phyloP scores from a whole-genome alignment of 192 early-diverging fungal species.

The Linnemannia hyalina region DNA sequence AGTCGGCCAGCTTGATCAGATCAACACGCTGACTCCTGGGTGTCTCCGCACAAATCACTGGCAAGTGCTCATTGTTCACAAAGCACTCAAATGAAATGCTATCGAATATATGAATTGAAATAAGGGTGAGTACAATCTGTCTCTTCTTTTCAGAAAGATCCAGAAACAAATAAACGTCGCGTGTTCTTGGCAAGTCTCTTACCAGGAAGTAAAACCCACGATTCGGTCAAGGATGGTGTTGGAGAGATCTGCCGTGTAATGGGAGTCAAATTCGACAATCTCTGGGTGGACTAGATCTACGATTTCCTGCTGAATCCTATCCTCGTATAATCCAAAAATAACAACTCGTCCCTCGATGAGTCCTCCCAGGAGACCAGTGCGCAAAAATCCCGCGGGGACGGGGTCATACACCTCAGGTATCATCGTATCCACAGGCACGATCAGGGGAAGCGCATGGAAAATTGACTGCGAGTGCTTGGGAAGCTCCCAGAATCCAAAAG shows the following conservation, averaged over 20 bases:
- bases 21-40: conserved; percentile 58
- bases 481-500: conserved; percentile 83
- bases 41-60: conserved; percentile 79
- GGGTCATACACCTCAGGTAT: conserved; percentile 68
- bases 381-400: conserved; percentile 72
- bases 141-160: not conserved
- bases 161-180: not conserved
- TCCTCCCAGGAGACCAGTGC: conserved; percentile 82
- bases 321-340: conserved; percentile 83
- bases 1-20: conserved; percentile 60
- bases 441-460: conserved; percentile 74
- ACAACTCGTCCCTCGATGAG: conserved; percentile 78
- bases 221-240: conserved; percentile 45
- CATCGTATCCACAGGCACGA: conserved; percentile 62
- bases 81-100: conserved; percentile 76
- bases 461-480: conserved; percentile 81
- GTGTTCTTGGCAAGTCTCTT: not conserved
- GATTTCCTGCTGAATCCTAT: conserved; percentile 71
- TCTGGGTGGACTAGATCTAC: conserved; percentile 52
- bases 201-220: conserved; percentile 57
- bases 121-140: not conserved
- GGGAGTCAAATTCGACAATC: conserved; percentile 48
- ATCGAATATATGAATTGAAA: not conserved
- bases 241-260: conserved; percentile 44
- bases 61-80: conserved; percentile 79